These are phyloP conservation scores for Ottelia alismoides DNA, from an alignment of 106 monocot genomes.

Conservation along the genomic window DNA sequence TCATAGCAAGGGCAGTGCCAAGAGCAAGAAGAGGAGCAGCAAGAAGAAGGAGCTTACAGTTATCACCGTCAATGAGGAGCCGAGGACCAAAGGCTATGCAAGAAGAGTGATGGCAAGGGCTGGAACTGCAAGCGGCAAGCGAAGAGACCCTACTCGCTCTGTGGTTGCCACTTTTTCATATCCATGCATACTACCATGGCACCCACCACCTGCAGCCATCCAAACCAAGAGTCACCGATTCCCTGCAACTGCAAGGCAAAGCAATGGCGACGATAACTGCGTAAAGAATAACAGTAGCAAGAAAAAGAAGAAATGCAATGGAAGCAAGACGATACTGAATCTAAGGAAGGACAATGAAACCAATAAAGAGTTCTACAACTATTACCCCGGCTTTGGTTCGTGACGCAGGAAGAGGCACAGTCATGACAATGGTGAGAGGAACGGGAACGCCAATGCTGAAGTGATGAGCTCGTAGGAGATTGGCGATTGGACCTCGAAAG, in stretches of 20 bases:
- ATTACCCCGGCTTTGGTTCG: conserved; percentile 41
- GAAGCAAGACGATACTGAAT: too few relatives aligned
- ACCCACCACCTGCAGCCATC: neutral
- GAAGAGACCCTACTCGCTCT: conserved; percentile 25
- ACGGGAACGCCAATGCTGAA: too few relatives aligned
- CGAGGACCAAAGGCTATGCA: conserved; percentile 17
- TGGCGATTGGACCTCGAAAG: too few relatives aligned
- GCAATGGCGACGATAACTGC: too few relatives aligned
- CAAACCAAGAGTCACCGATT: neutral
- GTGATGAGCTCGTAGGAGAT: too few relatives aligned
- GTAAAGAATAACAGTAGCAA: too few relatives aligned
- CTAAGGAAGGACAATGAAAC: neutral
- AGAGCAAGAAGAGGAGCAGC: too few relatives aligned
- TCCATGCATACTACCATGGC: conserved; percentile 21
- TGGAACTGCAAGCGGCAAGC: conserved; percentile 54
- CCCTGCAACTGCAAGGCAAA: too few relatives aligned
- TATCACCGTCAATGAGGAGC: neutral
- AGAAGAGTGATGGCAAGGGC: conserved; percentile 48
- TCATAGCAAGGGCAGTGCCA: too few relatives aligned
- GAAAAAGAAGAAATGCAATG: conserved; percentile 3
- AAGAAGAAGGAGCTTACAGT: too few relatives aligned
- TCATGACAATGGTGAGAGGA: neutral
- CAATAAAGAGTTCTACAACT: conserved; percentile 29
- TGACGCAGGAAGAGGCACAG: conserved; percentile 34
- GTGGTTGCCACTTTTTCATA: conserved; percentile 43